A percentile compares a stretch with the other conserved stretches of the same genome.
Conservation (phyloP, 2,329 filamentous ascomycete genomes). For the Xylariaceae sp. region DNA sequence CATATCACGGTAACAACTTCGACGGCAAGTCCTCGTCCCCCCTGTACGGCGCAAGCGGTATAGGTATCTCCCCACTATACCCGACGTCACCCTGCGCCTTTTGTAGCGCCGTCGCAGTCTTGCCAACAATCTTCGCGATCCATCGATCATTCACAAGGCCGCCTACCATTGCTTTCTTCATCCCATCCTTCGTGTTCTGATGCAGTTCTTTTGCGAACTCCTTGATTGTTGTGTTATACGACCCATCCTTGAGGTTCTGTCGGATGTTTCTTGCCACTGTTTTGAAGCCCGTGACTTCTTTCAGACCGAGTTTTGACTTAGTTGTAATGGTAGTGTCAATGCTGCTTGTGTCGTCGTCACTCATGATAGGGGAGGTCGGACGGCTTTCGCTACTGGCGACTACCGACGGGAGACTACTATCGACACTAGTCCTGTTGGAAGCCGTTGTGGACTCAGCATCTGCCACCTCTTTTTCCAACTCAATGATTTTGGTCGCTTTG, state of each 20-base stretch:
- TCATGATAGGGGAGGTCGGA: neutral
- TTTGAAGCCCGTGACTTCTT: neutral
- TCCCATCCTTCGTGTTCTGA: slow-evolving; percentile 39
- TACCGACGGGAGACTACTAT: neutral
- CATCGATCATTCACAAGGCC: slow-evolving; percentile 52
- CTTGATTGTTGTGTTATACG: neutral
- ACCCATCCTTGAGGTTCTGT: neutral
- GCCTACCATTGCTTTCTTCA: slow-evolving; percentile 45
- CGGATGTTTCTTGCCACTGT: neutral
- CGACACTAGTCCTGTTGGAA: neutral
- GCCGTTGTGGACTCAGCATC: slow-evolving; percentile 21
- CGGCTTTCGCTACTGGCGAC: neutral
- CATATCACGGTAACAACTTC: slow-evolving; percentile 3
- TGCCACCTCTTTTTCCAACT: slow-evolving; percentile 43
- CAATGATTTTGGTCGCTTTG: slow-evolving; percentile 57
- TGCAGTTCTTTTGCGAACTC: slow-evolving; percentile 28
- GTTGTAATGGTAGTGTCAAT: neutral
- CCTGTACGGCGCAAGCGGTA: slow-evolving; percentile 3
- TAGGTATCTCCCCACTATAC: slow-evolving; percentile 1
- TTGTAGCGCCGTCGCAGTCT: slow-evolving; percentile 17
- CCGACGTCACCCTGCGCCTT: slow-evolving; percentile 5
- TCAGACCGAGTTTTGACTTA: neutral
- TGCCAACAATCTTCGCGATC: slow-evolving; percentile 53
- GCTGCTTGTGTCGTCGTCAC: neutral
- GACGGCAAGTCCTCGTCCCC: neutral